phyloP scores from a whole-genome alignment of 2,329 filamentous ascomycete genomes.

The Pseudogymnoascus sp. region DNA sequence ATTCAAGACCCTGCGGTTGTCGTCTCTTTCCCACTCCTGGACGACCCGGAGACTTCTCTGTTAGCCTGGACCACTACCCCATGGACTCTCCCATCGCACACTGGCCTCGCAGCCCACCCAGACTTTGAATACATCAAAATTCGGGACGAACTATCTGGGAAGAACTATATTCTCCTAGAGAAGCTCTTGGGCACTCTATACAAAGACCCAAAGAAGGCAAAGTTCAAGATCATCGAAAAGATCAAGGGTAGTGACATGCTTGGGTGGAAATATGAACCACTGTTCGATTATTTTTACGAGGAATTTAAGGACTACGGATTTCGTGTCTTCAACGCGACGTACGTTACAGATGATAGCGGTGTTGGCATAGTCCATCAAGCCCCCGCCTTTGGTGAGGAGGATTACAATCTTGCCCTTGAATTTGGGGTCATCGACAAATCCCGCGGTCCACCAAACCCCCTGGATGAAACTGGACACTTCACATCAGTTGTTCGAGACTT shows the following conservation, averaged over 20 bases:
- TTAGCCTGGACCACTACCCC: conserved; percentile 88
- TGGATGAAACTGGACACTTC: conserved; percentile 78
- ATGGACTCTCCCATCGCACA: conserved; percentile 77
- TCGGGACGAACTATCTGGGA: conserved; percentile 70
- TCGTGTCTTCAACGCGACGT: conserved; percentile 71
- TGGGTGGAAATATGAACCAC: conserved; percentile 80
- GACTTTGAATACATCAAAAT: conserved; percentile 86
- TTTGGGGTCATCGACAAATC: conserved; percentile 70
- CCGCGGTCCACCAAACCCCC: conserved; percentile 77
- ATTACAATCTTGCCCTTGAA: conserved; percentile 77
- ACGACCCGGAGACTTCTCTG: conserved; percentile 66
- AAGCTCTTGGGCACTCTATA: conserved; percentile 74
- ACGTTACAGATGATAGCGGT: conserved; percentile 85
- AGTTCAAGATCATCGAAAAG: conserved; percentile 75
- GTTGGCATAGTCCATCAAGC: conserved; percentile 91
- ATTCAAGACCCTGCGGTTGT: conserved; percentile 86
- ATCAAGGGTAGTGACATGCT: conserved; percentile 77
- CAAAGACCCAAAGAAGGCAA: conserved; percentile 93
- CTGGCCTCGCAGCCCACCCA: conserved; percentile 68
- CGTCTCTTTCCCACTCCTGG: conserved; percentile 74
- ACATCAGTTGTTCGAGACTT: conserved; percentile 73
- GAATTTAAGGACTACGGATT: conserved; percentile 82
- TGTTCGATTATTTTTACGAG: conserved; percentile 85
- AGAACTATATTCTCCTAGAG: conserved; percentile 79
- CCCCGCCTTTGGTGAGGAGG: conserved; percentile 90